Evolutionary conservation across 2,329 filamentous ascomycete species (phyloP).

Genomic region (Diaporthe caulivora): DNA sequence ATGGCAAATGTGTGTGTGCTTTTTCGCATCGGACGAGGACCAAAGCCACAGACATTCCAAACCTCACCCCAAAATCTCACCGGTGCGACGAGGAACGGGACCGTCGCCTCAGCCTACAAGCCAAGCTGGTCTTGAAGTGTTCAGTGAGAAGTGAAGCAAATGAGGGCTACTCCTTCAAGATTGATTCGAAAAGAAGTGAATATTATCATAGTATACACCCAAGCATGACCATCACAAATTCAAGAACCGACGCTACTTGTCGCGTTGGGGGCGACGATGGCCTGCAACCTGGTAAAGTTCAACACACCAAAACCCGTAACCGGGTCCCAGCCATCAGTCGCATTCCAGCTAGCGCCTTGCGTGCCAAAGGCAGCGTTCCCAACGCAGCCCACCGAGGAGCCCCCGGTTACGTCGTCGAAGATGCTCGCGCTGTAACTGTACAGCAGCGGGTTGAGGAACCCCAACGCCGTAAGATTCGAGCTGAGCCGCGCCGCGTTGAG

Average conservation of each 20-base stretch:
- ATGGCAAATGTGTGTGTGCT: too few relatives aligned
- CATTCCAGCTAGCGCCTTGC: conserved; percentile 40
- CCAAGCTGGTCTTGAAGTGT: not conserved
- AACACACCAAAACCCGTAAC: conserved; percentile 49
- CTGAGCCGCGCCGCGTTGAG: conserved; percentile 58
- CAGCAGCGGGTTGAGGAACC: conserved; percentile 59
- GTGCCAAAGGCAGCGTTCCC: not conserved
- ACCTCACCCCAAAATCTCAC: not conserved
- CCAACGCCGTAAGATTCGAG: conserved; percentile 51
- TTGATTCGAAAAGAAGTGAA: not conserved
- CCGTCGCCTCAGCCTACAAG: not conserved
- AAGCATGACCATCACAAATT: not conserved
- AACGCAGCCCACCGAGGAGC: conserved; percentile 44
- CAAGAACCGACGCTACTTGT: not conserved
- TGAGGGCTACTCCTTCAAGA: not conserved
- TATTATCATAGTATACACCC: not conserved
- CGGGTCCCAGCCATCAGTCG: conserved; percentile 50
- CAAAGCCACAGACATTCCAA: too few relatives aligned
- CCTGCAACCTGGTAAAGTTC: conserved; percentile 39
- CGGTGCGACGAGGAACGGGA: not conserved
- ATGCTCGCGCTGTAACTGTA: conserved; percentile 46
- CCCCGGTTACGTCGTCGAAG: conserved; percentile 46
- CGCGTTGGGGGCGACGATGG: not conserved
- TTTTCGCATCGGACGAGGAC: too few relatives aligned
- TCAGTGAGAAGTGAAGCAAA: not conserved